Evolutionary conservation across 1,139 yeast species (phyloP), one percentile per base, ranked within the genome.

Genomic region (Yamadazyma atlantica): DNA sequence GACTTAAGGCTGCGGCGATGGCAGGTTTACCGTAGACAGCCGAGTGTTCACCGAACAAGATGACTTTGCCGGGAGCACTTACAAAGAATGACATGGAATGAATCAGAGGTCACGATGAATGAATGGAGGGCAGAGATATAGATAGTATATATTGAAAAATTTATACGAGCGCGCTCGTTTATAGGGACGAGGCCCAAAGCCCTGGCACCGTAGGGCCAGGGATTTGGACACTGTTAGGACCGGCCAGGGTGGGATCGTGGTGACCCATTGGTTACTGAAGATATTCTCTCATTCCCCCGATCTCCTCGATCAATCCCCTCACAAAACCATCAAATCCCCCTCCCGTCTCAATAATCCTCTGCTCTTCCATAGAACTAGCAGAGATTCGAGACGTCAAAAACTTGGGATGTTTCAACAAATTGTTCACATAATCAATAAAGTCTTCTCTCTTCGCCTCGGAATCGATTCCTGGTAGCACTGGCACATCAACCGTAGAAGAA

Each of bases 41-140:
- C 2, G 97, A 87, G 57, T 92, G 99, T 57, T 92, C 98, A 17
- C 99, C 99, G 57, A 89, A 94, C 33, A 94, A 74, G 50, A 92
- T 94, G 30, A 89, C 96, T 57, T 94, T 92, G 6, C 97, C 99
- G 0, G 99, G 98, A 1, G 99, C 95, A 43, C 96, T 86, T 2
- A 88, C 87, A 40, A 80, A 65, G 58, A 89, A 87, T 3, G 90
- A 58, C 22, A 19, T 19, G 22, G 22, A 6, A 19, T 19, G 22
- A 19, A n/a, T n/a, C n/a, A n/a, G n/a, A n/a, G n/a, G n/a, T 9
- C 22, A 19, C 9, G 22, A 9, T 19, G 22, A 19, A 19, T 7
- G 9, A 26, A 6, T 26, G 6, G 29, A 26, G 16, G 6, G 29
- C 10, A 6, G 14, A n/a, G n/a, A n/a, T n/a, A n/a, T n/a, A n/a